A percentile compares a stretch with the other conserved stretches of the same genome.
These are phyloP conservation scores for Galium porrigens DNA, from an alignment of 305 asterid genomes.

Conservation along the genomic window DNA sequence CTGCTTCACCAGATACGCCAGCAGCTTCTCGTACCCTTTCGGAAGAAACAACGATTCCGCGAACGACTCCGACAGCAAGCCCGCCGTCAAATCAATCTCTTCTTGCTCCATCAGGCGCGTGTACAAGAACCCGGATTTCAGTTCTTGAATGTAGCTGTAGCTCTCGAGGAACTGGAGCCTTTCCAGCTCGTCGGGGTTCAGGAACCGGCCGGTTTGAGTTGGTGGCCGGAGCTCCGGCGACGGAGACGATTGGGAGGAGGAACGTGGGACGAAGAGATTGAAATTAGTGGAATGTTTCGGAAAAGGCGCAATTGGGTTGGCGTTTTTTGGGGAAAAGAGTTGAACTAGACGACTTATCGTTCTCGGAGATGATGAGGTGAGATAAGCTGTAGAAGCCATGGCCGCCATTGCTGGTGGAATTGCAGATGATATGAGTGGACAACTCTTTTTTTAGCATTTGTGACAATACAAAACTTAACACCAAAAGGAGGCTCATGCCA, in stretches of 20 bases:
- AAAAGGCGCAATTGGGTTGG: conserved; percentile 30
- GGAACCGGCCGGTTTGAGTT: conserved; percentile 38
- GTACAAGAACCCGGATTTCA: conserved; percentile 61
- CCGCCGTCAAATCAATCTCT: conserved; percentile 55
- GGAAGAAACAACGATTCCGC: conserved; percentile 74
- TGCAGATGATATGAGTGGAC: not conserved
- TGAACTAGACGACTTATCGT: conserved; percentile 18
- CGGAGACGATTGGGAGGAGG: conserved; percentile 36
- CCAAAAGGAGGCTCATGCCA: not conserved
- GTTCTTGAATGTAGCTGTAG: conserved; percentile 45
- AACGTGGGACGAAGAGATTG: conserved; percentile 26
- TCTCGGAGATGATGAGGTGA: conserved; percentile 20
- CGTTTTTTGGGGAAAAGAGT: conserved; percentile 24
- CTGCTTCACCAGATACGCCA: conserved; percentile 64
- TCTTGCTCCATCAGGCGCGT: conserved; percentile 63
- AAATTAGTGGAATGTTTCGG: conserved; percentile 21
- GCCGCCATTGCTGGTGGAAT: conserved; percentile 8
- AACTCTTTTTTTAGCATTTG: not conserved
- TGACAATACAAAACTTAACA: not conserved
- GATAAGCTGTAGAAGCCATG: conserved; percentile 38
- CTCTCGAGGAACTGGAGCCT: conserved; percentile 41
- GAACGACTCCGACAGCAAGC: conserved; percentile 64
- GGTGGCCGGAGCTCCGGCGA: conserved; percentile 24
- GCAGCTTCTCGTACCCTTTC: conserved; percentile 40
- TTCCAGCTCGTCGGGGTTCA: conserved; percentile 49